Evolutionary conservation across 352 stramenopile genomes (phyloP), one percentile per base, ranked within the genome.

Genomic region (Phytophthora hibernalis): DNA sequence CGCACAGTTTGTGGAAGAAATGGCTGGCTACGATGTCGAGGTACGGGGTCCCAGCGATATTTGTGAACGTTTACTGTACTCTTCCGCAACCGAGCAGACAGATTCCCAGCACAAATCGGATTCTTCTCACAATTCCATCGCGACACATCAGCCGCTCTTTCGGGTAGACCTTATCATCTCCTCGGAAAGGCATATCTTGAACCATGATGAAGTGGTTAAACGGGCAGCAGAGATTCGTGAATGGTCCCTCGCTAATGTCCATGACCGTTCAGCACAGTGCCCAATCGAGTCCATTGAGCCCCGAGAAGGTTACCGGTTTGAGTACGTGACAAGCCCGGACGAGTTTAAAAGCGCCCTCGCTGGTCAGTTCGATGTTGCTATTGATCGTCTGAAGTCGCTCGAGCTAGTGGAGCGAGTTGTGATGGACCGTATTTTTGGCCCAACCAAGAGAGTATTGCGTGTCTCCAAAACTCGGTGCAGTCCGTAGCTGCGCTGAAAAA

Each of bases 401-500:
- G 83, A 96, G 33, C 75, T 96, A 4, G 89, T 99, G 5, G 96
- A 99, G 60, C 76, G 92, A 13, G 68, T 97, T 1, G 94, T 98
- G 22, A 98, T 99, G 95, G 89, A 98, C 59, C 87, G 88, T 7
- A 91, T 99, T 2, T 98, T 54, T 99, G 96, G 96, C 88, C 89
- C 2, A 93, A 97, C 33, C 91, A 98, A 65, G 92, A 97, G 24
- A 88, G 91, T 42, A 95, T 99, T 24, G 74, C 76, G n/a, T 93
- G 80, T 21, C 74, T 98, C 2, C 81, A 96, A 52, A 74, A 79
- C 35, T 83, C 67, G 21, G 83, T 83, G 6, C 66, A 85, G 16
- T 93, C 91, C 57, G 82, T 97, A 6, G 40, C 60, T 9, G 48
- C 63, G 0, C 63, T 97, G 0, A 79, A 84, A 40, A 56, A 79